Base-by-base conservation (phyloP, 2,329 filamentous ascomycete species). In the Hymenoscyphus fructigenus region DNA sequence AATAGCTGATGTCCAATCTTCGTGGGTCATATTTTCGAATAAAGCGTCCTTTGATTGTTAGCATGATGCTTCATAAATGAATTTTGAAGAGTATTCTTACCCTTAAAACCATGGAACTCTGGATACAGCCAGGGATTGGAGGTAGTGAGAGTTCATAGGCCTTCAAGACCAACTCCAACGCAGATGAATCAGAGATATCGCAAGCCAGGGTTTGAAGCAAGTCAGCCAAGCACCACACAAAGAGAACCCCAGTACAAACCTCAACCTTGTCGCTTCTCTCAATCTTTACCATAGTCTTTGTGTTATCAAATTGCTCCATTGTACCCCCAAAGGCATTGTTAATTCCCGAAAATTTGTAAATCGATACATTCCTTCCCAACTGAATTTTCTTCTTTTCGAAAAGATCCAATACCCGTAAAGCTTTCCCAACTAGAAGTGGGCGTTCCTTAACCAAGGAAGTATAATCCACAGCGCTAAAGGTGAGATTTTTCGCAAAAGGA, bases 101-200 rank as follows among this genome's bases (percentile, higher is more conserved):
- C 26, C 44, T 61, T 34, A 83, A 75, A 1, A 81, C 79, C 80
- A 83, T 83, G 9, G 80, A 77, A 10, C 77, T 78, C 64, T 82
- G 80, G 10, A 83, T 75, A 15, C 80, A 74, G 38, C 81, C 81
- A 28, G 77, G 75, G 20, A 83, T 75, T 23, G 64, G 67, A 14
- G 68, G 68, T 59, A 70, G 65, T 26, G 29, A 26, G 34, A 50
- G 29, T n/a, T 14, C 15, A 57, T 6, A 34, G 15, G 34, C 3
- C 1, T 38, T 12, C n/a, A 69, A 23, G 1, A 62, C 41, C 26
- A 29, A 58, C 17, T 58, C 28, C 9, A 69, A 63, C 2, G 61
- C 64, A 2, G 77, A 69, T 1, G 72, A 67, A 26, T 79, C 75
- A 1, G 80, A 76, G 1, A 85, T 80, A 63, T 87, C 80, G 72